phyloP scores from a whole-genome alignment of 345 rosid genomes.

The Gossypium arboreum region DNA sequence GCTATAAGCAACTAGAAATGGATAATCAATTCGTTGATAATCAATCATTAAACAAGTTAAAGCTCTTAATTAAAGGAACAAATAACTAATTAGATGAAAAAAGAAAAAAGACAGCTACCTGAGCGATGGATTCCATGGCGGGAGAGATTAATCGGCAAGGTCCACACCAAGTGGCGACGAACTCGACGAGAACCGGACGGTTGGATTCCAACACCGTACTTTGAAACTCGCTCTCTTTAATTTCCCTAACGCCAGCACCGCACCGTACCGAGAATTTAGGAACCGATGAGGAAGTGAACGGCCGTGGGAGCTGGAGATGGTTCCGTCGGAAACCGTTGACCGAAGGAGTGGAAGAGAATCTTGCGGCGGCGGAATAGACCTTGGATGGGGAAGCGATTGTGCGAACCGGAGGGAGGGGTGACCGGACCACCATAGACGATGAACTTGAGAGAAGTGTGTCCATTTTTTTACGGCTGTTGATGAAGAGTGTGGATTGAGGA shows the following conservation, averaged over 20 bases:
- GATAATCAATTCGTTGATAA: neutral
- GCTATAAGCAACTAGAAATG: neutral
- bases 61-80: neutral
- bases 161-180: conserved; percentile 90
- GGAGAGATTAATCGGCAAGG: conserved; percentile 86
- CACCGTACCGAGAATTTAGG: neutral
- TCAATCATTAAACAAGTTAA: neutral
- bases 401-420: neutral
- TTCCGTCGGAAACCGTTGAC: neutral
- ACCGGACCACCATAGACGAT: conserved; percentile 2
- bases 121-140: conserved; percentile 57
- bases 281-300: neutral
- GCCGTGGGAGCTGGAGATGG: neutral
- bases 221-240: conserved; percentile 49
- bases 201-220: conserved; percentile 56
- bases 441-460: conserved; percentile 13
- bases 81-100: neutral
- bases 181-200: conserved; percentile 78
- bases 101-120: conserved; percentile 30
- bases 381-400: neutral
- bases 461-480: neutral
- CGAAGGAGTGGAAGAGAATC: neutral
- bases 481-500: neutral
- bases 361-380: neutral
- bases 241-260: conserved; percentile 43